Evolutionary conservation across 257 asterid species (phyloP), one percentile per base, ranked within the genome.

Genomic region (Thymus quinquecostatus): DNA sequence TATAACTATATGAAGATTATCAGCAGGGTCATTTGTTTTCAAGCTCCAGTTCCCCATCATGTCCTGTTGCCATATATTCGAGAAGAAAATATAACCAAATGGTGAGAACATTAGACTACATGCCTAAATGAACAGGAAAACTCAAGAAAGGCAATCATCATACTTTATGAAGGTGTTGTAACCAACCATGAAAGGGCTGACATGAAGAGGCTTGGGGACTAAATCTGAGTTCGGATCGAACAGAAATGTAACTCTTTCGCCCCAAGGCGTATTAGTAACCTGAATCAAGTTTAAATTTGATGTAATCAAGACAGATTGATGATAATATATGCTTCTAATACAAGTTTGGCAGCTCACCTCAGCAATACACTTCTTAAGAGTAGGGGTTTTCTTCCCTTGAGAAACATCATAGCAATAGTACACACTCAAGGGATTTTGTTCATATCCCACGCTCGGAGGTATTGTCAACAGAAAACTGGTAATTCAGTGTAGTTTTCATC

Each of bases 241-340:
- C 58, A 91, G 47, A 80, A 94, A 94, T n/a, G 81, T 77, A 54
- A 85, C 97, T 65, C 96, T 82, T 89, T 94, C 99, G 65, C 97
- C 96, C 99, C 99, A 94, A 30, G 99, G 99, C 10, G 97, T 89
- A 73, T 94, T 91, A 33, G 99, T 94, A 56, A 94, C 97, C 97
- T 91, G 86, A 79, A 82, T 38, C 73, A 82, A 77, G 77, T 64
- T 73, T 54, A 65, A 75, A 38, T 38, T 21, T 7, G 41, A 38
- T 38, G 41, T 38, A 57, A 49, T 5, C 6, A 5, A 48, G 41
- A 66, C 21, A 21, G 21, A 21, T 21, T 21, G 21, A 21, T 21
- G 21, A 21, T 21, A 38, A 4, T 28, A 69, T 49, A n/a, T 9
- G 28, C 58, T 62, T 36, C 5, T 54, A 62, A 68, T 27, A 45